Base-by-base conservation (phyloP, 2,329 filamentous ascomycete species). In the Fusarium sp. region DNA sequence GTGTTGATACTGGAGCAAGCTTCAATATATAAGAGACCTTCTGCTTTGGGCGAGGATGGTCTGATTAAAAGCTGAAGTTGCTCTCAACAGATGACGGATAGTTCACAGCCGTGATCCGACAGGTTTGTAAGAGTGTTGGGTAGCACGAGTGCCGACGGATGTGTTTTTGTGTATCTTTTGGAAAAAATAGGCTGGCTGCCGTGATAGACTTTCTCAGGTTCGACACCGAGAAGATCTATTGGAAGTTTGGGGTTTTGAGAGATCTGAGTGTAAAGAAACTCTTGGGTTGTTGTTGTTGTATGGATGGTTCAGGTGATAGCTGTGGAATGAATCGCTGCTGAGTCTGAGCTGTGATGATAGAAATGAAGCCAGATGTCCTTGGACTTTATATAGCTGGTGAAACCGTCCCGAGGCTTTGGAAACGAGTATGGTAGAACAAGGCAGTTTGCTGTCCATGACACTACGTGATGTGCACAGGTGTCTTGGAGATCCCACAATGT, bases 311-410 rank as follows among this genome's bases (percentile, higher is more conserved):
- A 59, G 43, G 43, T 52, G 46, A 67, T 29, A 27, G 27, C 29
- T 12, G 54, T 61, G 46, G 61, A 43, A 62, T 56, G 52, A 62
- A 65, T 53, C 22, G 66, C 40, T 71, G 62, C 24, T 60, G 70
- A 69, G 60, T 60, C 38, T 70, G 67, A 72, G 70, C 56, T 58
- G 52, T 68, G 58, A 51, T 71, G 64, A 38, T 68, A 22, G 53
- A 43, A 49, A 62, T 55, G 52, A 73, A 56, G 49, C 59, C 32
- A 66, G 67, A 69, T 59, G 59, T 29, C 53, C 45, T 57, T 70
- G 55, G 60, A 60, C 68, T 59, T 76, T 76, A 76, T 76, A 76
- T 76, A 76, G 65, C 64, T 63, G 71, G 70, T 71, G 71, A 74
- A 51, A 74, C 71, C 63, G 68, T 61, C 65, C 74, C 72, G 69